Base-by-base conservation (phyloP, 2,329 filamentous ascomycete species). In the Beauveria rudraprayagi region DNA sequence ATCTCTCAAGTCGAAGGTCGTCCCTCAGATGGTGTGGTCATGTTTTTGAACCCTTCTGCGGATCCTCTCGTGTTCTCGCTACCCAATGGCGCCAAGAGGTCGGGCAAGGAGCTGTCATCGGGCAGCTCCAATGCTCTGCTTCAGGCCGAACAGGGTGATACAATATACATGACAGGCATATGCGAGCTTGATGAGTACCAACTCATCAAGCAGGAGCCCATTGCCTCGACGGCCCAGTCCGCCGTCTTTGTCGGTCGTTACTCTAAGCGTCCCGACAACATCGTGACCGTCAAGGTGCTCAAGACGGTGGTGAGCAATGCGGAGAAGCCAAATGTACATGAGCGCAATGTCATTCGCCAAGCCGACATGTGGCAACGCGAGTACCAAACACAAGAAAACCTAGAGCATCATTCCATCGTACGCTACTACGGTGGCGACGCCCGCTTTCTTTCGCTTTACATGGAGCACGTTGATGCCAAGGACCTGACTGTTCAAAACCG, bases 301-400 rank as follows among this genome's bases (percentile, higher is more conserved):
- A 84, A 84, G 71, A 85, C 83, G 1, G 72, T 77, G 6, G 68
- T 76, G 3, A 66, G 74, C 37, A 75, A 73, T 47, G 64, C 75
- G 55, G 69, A 75, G 48, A 80, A 79, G 60, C 77, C 79, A 2
- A 76, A 78, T 48, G 77, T 82, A 22, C 76, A 76, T 57, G 82
- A 83, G 67, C 77, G 78, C 60, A 82, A 80, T 62, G 78, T 84
- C 48, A 83, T 85, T 65, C 79, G 78, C 1, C 83, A 85, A 67
- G 82, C 83, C 47, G 80, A 85, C 66, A 80, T 82, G 68, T 85
- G 83, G 82, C 71, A 83, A 63, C 80, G 82, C 64, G 83, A 85
- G 67, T 80, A 80, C 64, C 77, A 79, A 66, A 81, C 77, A 66
- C 83, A 85, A 64, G 78, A 81, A 65, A 76, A 79, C 63, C 71